A percentile compares a stretch with the other conserved stretches of the same genome.
Conservation (phyloP, 345 rosid species). For the Salix udensis region DNA sequence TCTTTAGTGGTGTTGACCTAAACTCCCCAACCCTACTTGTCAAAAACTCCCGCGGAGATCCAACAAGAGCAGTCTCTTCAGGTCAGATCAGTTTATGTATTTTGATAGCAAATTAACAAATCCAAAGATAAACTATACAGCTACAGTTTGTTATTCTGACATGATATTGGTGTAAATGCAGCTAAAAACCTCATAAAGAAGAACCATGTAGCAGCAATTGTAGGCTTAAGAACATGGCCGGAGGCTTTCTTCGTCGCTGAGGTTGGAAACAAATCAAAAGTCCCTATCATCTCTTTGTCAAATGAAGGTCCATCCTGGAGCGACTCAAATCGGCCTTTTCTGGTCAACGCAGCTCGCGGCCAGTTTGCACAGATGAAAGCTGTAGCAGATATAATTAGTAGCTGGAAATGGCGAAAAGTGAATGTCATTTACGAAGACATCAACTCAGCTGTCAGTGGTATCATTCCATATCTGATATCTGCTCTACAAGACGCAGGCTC, state of each 20-base stretch:
- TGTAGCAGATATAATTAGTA: constrained; percentile 20
- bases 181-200: constrained; percentile 19
- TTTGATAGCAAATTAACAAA: no score
- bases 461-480: constrained; percentile 7
- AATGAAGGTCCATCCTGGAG: constrained; percentile 21
- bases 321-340: constrained; percentile 23
- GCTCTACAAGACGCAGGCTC: constrained; percentile 13
- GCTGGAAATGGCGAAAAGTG: constrained; percentile 29
- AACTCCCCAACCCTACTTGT: no score
- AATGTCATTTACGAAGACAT: constrained; percentile 31
- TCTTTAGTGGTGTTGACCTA: no score
- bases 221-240: constrained; percentile 20
- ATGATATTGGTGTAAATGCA: background rate
- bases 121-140: no score
- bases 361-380: constrained; percentile 23
- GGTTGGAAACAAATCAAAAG: constrained; percentile 12
- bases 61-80: no score
- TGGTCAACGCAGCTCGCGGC: constrained; percentile 19
- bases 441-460: background rate
- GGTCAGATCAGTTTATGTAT: no score
- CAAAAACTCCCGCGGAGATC: no score
- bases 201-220: constrained; percentile 14
- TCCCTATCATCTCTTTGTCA: constrained; percentile 26
- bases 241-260: constrained; percentile 23
- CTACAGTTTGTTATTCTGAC: no score